Evolutionary conservation across 768 basidiomycete genomes (phyloP).

Genomic region (Tephrocybe sp.): DNA sequence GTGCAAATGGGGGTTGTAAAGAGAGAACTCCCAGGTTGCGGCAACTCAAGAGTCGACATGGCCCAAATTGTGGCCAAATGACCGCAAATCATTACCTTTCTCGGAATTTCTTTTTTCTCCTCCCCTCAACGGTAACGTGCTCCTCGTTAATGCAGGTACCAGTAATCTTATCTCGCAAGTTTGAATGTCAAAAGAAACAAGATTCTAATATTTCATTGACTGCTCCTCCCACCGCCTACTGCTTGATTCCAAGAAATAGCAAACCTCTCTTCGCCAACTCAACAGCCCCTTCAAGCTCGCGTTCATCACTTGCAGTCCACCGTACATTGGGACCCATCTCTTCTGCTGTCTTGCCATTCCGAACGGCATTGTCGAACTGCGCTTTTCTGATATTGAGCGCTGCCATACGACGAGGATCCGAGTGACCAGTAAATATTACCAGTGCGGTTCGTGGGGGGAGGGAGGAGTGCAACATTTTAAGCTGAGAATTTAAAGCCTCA

Average conservation of each 20-base stretch:
- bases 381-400: conserved; percentile 66
- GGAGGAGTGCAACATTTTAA: conserved; percentile 59
- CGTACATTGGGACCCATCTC: conserved; percentile 53
- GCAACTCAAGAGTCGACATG: too few relatives aligned
- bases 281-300: conserved; percentile 78
- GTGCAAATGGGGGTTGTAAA: too few relatives aligned
- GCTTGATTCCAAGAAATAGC: conserved; percentile 72
- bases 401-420: conserved; percentile 83
- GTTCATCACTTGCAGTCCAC: conserved; percentile 79
- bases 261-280: conserved; percentile 81
- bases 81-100: too few relatives aligned
- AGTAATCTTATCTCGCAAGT: too few relatives aligned
- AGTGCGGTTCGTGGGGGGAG: conserved; percentile 83
- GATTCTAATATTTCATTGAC: too few relatives aligned
- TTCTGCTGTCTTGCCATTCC: conserved; percentile 54
- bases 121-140: too few relatives aligned
- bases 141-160: too few relatives aligned
- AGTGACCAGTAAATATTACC: conserved; percentile 85
- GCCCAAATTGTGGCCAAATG: too few relatives aligned
- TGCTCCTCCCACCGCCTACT: conserved; percentile 24
- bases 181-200: background rate
- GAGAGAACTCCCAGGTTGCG: too few relatives aligned
- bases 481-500: conserved; percentile 55
- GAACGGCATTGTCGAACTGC: conserved; percentile 69
- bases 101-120: too few relatives aligned